These are phyloP conservation scores for Colletotrichum sp. DNA, from an alignment of 2,329 filamentous ascomycete genomes.

Conservation along the genomic window DNA sequence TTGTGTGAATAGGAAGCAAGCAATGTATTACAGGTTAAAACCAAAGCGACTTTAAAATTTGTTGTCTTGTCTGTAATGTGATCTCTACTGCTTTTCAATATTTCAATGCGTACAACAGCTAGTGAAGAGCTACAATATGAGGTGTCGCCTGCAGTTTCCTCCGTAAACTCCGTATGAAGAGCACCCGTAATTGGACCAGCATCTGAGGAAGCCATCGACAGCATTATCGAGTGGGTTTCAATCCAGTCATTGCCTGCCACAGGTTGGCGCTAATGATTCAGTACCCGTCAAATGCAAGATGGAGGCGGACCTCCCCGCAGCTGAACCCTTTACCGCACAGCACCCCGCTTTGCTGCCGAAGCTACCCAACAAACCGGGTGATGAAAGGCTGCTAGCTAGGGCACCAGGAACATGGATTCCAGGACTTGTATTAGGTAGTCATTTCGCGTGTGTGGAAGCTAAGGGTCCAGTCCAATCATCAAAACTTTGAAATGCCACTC, in stretches of 20 bases:
- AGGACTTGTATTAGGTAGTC: neutral
- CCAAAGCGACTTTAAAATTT: fast-evolving
- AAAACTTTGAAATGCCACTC: fast-evolving
- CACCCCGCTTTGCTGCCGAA: neutral
- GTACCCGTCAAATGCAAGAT: neutral
- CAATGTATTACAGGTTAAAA: neutral
- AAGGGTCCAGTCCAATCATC: neutral
- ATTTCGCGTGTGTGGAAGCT: neutral
- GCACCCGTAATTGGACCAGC: neutral
- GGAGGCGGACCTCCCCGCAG: neutral
- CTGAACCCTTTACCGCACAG: neutral
- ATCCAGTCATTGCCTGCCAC: neutral
- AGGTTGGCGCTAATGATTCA: constrained; percentile 18
- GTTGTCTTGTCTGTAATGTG: fast-evolving
- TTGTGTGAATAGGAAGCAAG: neutral
- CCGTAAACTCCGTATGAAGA: neutral
- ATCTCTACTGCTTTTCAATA: neutral
- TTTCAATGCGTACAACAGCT: neutral
- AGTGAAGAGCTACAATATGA: neutral
- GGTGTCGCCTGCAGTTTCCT: fast-evolving
- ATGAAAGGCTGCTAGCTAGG: neutral
- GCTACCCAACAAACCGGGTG: neutral
- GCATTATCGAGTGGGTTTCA: neutral
- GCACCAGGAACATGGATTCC: neutral
- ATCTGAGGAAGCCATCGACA: neutral